A percentile compares a stretch with the other conserved stretches of the same genome.
Conservation (phyloP, 2,329 filamentous ascomycete genomes). For the Sclerotinia sclerotiorum region DNA sequence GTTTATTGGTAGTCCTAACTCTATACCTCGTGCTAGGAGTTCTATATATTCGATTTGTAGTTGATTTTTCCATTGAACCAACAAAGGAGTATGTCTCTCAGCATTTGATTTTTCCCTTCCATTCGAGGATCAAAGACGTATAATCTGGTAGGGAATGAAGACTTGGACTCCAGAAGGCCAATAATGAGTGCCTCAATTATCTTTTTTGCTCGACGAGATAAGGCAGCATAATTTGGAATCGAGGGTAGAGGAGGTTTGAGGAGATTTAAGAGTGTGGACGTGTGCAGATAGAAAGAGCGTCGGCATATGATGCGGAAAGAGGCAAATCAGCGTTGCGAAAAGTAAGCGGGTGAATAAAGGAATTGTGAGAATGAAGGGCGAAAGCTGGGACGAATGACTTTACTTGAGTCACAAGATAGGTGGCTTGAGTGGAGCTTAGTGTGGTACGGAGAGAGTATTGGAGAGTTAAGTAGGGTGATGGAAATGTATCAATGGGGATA, state of each 20-base stretch:
- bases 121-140: conserved; percentile 38
- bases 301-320: conserved; percentile 28
- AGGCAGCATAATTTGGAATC: conserved; percentile 26
- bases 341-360: conserved; percentile 31
- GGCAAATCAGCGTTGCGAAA: conserved; percentile 13
- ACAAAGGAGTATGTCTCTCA: conserved; percentile 32
- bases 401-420: conserved; percentile 26
- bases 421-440: conserved; percentile 21
- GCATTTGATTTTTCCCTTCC: conserved; percentile 33
- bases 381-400: conserved; percentile 24
- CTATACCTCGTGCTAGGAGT: neutral
- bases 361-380: conserved; percentile 25
- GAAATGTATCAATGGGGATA: neutral
- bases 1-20: neutral
- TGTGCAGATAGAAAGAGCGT: conserved; percentile 27
- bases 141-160: conserved; percentile 38
- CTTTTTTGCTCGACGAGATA: conserved; percentile 17
- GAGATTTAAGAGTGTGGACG: conserved; percentile 27
- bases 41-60: conserved; percentile 25
- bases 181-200: conserved; percentile 19
- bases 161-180: conserved; percentile 31
- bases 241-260: conserved; percentile 27
- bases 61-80: conserved; percentile 35
- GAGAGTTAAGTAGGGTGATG: conserved; percentile 25
- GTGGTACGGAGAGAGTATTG: conserved; percentile 14